Evolutionary conservation across 2,329 filamentous ascomycete genomes (phyloP).

Genomic region (Blumeriella jaapii): DNA sequence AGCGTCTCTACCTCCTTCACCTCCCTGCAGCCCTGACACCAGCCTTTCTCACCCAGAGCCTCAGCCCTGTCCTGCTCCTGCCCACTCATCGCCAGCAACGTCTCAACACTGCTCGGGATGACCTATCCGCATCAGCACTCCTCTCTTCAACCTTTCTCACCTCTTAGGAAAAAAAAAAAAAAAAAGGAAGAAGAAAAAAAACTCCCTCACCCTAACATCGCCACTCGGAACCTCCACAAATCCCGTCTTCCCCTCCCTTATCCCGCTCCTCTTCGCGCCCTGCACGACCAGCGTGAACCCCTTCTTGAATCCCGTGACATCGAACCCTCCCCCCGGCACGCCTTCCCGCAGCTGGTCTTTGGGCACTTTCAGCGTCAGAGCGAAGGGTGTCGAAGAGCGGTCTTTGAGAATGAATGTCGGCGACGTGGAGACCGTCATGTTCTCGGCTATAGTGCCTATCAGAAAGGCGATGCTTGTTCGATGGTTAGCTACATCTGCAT

Average conservation of each 20-base stretch:
- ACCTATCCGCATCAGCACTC: slow-evolving; percentile 11
- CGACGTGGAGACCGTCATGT: slow-evolving; percentile 22
- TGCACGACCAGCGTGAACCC: slow-evolving; percentile 14
- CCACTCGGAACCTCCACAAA: slow-evolving; percentile 13
- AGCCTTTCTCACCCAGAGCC: slow-evolving; percentile 1
- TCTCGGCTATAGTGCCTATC: slow-evolving; percentile 20
- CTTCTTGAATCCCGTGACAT: slow-evolving; percentile 19
- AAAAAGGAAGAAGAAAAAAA: too few species aligned
- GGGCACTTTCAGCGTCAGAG: slow-evolving; percentile 15
- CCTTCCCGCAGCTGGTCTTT: slow-evolving; percentile 1
- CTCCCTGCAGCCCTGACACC: slow-evolving; percentile 19
- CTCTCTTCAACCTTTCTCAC: neutral
- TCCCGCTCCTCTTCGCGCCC: slow-evolving; percentile 14
- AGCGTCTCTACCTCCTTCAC: slow-evolving; percentile 9
- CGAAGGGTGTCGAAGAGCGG: slow-evolving; percentile 13
- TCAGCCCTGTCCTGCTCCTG: slow-evolving; percentile 2
- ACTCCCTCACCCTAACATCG: slow-evolving; percentile 12
- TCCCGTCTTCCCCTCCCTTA: slow-evolving; percentile 20
- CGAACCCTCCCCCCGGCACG: slow-evolving; percentile 13
- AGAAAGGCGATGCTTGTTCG: too few species aligned
- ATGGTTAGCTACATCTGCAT: too few species aligned
- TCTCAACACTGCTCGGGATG: slow-evolving; percentile 18
- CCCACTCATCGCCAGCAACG: slow-evolving; percentile 12
- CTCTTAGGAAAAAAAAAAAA: slow-evolving; percentile 5
- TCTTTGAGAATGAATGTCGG: slow-evolving; percentile 25